Evolutionary conservation across 495 filamentous ascomycete species (phyloP).

Genomic region (Podospora bellae-mahoneyi): DNA sequence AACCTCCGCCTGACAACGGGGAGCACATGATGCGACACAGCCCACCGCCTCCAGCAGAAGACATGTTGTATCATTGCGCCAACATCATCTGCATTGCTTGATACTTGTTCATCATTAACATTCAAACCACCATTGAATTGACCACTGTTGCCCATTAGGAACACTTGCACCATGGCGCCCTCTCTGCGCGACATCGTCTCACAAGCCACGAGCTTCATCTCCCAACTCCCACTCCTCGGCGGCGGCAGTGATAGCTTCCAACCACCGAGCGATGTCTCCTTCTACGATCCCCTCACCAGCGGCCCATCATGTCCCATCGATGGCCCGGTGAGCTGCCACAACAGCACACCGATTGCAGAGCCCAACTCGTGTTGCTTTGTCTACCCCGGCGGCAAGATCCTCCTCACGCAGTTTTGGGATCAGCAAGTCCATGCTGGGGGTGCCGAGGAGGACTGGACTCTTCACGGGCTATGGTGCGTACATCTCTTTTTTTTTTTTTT

Average conservation of each 20-base stretch:
- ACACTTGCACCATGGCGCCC: neutral
- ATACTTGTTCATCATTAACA: neutral
- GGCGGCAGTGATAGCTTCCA: neutral
- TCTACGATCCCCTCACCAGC: slow-evolving; percentile 38
- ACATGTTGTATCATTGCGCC: neutral
- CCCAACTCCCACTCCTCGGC: slow-evolving; percentile 17
- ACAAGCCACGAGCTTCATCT: slow-evolving; percentile 17
- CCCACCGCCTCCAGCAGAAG: neutral
- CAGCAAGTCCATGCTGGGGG: slow-evolving; percentile 61
- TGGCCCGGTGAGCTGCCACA: slow-evolving; percentile 49
- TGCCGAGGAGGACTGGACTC: slow-evolving; percentile 74
- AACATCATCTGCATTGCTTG: neutral
- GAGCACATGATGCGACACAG: neutral
- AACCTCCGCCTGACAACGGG: neutral
- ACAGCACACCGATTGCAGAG: slow-evolving; percentile 36
- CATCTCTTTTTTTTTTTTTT: neutral
- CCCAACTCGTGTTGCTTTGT: slow-evolving; percentile 79
- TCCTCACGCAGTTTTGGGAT: slow-evolving; percentile 90
- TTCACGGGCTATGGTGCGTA: slow-evolving; percentile 75
- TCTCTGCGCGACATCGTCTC: slow-evolving; percentile 22
- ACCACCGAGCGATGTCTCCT: slow-evolving; percentile 22
- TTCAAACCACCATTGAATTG: neutral
- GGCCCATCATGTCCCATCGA: slow-evolving; percentile 44
- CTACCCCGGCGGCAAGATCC: slow-evolving; percentile 69
- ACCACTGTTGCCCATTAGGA: neutral